Evolutionary conservation across 805 yeast species (phyloP).

Genomic region (Dipodascus geniculatus): DNA sequence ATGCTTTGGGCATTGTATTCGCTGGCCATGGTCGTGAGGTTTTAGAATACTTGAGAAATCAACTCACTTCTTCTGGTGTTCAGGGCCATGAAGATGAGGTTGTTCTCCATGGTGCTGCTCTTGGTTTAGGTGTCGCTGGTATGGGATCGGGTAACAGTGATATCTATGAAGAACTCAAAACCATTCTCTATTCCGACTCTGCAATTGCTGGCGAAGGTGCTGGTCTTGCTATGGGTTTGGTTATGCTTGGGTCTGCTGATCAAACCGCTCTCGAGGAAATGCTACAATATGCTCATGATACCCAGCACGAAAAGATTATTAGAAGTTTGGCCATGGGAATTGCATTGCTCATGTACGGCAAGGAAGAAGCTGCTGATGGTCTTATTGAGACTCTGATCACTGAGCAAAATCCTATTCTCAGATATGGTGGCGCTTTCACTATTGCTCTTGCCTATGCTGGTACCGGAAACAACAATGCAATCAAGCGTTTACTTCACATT

Average conservation of each 20-base stretch:
- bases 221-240: conserved; percentile 90
- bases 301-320: conserved; percentile 89
- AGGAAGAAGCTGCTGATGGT: conserved; percentile 67
- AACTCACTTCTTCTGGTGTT: conserved; percentile 35
- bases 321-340: conserved; percentile 88
- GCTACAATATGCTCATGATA: conserved; percentile 85
- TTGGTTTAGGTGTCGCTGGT: conserved; percentile 93
- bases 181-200: conserved; percentile 76
- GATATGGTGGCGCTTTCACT: conserved; percentile 94
- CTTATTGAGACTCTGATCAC: conserved; percentile 52
- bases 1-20: conserved; percentile 84
- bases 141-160: conserved; percentile 76
- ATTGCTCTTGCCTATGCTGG: conserved; percentile 95
- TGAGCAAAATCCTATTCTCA: conserved; percentile 71
- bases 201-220: conserved; percentile 96
- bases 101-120: conserved; percentile 86
- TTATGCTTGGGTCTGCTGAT: conserved; percentile 84
- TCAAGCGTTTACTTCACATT: conserved; percentile 72
- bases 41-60: conserved; percentile 56
- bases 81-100: conserved; percentile 59
- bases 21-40: conserved; percentile 94
- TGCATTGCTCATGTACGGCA: conserved; percentile 76
- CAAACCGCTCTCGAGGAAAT: conserved; percentile 60
- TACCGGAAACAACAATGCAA: conserved; percentile 82
- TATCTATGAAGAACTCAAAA: conserved; percentile 71